A percentile compares a stretch with the other conserved stretches of the same genome.
These are phyloP conservation scores for Paecilomyces fulvus DNA, from an alignment of 2,329 filamentous ascomycete genomes.

Conservation along the genomic window DNA sequence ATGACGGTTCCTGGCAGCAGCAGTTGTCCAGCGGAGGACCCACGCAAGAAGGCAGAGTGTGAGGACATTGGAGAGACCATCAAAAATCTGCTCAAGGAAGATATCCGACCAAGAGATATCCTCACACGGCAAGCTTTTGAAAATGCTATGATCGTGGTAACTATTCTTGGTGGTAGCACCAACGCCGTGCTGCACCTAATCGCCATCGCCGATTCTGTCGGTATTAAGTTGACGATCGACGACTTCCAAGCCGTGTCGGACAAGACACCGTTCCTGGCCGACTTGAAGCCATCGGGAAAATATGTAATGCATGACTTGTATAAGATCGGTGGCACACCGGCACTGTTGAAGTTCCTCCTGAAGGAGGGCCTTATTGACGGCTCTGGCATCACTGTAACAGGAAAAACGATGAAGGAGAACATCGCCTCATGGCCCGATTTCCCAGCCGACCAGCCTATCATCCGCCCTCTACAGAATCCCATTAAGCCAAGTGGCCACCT, in stretches of 20 bases:
- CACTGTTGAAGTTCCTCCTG: conserved; percentile 35
- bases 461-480: background rate
- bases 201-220: background rate
- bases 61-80: background rate
- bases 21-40: background rate
- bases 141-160: background rate
- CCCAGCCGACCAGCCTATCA: background rate
- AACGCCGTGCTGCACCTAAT: background rate
- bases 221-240: background rate
- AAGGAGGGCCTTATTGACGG: background rate
- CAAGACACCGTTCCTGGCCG: conserved; percentile 60
- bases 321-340: conserved; percentile 36
- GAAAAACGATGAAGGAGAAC: background rate
- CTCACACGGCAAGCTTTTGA: background rate
- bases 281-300: conserved; percentile 57
- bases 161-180: background rate
- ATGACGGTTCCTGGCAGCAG: background rate
- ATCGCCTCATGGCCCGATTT: background rate
- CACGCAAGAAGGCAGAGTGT: background rate
- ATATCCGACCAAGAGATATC: background rate
- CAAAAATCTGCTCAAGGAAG: background rate
- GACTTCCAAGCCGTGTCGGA: conserved; percentile 61
- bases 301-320: conserved; percentile 39
- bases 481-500: conserved; percentile 49
- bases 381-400: background rate